Conservation (phyloP, 768 basidiomycete species). For the Pluteus cervinus region DNA sequence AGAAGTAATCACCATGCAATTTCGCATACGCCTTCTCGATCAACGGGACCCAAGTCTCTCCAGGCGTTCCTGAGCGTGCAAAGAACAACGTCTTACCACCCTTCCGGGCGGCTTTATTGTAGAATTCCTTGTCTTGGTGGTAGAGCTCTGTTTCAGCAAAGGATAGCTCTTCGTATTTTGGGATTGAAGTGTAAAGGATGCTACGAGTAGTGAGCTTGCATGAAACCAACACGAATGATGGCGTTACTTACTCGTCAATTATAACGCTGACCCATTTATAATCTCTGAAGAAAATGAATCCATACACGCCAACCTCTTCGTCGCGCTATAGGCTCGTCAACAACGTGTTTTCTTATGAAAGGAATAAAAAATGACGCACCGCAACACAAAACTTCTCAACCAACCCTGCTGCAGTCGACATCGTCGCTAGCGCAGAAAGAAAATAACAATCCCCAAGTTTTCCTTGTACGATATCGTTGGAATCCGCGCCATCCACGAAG, state of each 20-base stretch:
- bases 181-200: conserved; percentile 34
- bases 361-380: conserved; percentile 12
- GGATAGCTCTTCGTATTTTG: conserved; percentile 35
- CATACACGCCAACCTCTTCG: conserved; percentile 43
- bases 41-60: conserved; percentile 43
- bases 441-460: conserved; percentile 49
- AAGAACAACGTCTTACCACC: conserved; percentile 34
- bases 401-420: conserved; percentile 32
- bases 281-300: conserved; percentile 45
- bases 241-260: conserved; percentile 36
- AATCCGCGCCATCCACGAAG: conserved; percentile 35
- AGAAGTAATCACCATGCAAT: conserved; percentile 40
- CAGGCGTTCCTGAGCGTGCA: conserved; percentile 29
- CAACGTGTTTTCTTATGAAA: neutral
- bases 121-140: conserved; percentile 34
- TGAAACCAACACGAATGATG: neutral
- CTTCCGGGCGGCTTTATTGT: conserved; percentile 26
- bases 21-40: conserved; percentile 50
- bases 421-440: conserved; percentile 40
- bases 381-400: conserved; percentile 45
- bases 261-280: conserved; percentile 40
- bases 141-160: conserved; percentile 29
- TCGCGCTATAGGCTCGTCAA: conserved; percentile 28
- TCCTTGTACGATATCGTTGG: conserved; percentile 46
- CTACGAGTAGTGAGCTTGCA: conserved; percentile 14